Evolutionary conservation across 257 asterid species (phyloP).

Genomic region (Nicotiana obtusifolia): DNA sequence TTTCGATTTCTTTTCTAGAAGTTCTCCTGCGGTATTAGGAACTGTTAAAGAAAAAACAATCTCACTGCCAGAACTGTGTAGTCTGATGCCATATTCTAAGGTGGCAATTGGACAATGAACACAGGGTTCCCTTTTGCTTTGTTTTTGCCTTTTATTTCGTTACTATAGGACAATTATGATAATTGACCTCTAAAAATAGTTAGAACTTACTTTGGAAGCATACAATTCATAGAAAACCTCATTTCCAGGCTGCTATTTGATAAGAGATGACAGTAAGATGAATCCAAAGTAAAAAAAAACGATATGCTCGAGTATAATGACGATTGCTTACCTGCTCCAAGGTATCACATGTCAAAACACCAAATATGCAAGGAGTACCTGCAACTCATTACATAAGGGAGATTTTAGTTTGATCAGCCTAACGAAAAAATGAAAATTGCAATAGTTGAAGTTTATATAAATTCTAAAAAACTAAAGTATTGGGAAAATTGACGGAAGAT

Average conservation of each 20-base stretch:
- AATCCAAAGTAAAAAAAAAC: not conserved
- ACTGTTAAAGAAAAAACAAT: not conserved
- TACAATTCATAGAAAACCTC: not conserved
- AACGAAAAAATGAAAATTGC: not conserved
- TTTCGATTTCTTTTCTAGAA: not conserved
- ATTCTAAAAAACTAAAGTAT: not conserved
- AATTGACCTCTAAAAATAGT: not conserved
- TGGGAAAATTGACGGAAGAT: not conserved
- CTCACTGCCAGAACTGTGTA: not conserved
- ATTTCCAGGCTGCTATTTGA: not conserved
- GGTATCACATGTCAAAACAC: slow-evolving; percentile 82
- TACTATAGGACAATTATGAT: not conserved
- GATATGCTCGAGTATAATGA: not conserved
- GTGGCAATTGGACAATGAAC: not conserved
- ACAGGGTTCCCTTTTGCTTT: not conserved
- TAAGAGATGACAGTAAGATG: not conserved
- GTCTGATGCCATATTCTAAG: not conserved
- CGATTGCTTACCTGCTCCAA: slow-evolving; percentile 70
- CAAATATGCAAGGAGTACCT: slow-evolving; percentile 98
- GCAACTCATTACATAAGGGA: slow-evolving; percentile 15
- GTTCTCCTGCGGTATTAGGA: not conserved
- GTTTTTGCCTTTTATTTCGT: not conserved
- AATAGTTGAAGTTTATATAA: not conserved
- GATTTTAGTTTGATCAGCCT: not conserved
- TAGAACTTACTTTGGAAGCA: not conserved